These are phyloP conservation scores for Kwoniella sp. DNA, from an alignment of 768 basidiomycete genomes.

Conservation along the genomic window DNA sequence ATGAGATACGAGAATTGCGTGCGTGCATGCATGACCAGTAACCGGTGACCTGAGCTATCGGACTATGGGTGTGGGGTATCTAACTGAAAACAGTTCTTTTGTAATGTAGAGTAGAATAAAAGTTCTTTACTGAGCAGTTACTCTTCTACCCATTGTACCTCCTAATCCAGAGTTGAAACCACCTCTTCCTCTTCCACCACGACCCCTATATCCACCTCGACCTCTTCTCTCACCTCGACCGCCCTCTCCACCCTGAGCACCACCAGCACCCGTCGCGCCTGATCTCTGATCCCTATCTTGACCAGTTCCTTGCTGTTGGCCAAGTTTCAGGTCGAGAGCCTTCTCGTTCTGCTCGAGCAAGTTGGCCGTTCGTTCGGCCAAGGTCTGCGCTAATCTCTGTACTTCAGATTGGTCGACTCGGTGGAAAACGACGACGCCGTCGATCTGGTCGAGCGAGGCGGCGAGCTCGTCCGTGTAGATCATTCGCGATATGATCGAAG, in stretches of 20 bases:
- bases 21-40: not conserved
- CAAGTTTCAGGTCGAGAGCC: constrained; percentile 78
- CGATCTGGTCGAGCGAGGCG: constrained; percentile 89
- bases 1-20: not conserved
- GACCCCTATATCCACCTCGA: constrained; percentile 34
- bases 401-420: constrained; percentile 81
- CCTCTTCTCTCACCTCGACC: constrained; percentile 63
- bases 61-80: not conserved
- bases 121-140: constrained; percentile 24
- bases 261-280: not conserved
- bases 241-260: constrained; percentile 23
- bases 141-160: constrained; percentile 30
- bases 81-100: not conserved
- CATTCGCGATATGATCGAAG: constrained; percentile 94
- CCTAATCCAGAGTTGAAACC: constrained; percentile 51
- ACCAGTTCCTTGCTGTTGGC: constrained; percentile 70
- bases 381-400: constrained; percentile 83
- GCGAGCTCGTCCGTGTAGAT: constrained; percentile 92
- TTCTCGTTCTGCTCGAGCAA: constrained; percentile 95
- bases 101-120: not conserved
- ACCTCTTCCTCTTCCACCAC: constrained; percentile 47
- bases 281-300: constrained; percentile 59
- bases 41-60: not conserved
- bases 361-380: constrained; percentile 81
- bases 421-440: constrained; percentile 88